Conservation (phyloP, 305 asterid species). For the Solanum hybrid region DNA sequence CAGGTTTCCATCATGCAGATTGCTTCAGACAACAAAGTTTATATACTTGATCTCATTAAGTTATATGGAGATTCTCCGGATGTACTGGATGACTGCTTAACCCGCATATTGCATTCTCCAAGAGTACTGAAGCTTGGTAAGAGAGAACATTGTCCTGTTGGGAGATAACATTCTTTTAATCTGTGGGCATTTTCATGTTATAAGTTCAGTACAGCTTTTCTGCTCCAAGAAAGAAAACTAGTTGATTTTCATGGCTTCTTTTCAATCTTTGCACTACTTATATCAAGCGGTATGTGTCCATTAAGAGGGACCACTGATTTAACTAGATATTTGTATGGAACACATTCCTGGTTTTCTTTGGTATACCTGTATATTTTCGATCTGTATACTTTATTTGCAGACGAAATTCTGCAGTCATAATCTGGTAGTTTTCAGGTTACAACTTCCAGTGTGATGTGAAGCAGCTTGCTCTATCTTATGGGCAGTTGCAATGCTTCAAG, state of each 20-base stretch:
- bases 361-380: not conserved
- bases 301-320: not conserved
- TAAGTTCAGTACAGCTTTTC: not conserved
- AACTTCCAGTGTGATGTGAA: constrained; percentile 77
- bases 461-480: constrained; percentile 77
- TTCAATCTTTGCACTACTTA: not conserved
- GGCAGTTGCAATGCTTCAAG: constrained; percentile 65
- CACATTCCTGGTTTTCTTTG: not conserved
- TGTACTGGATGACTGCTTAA: constrained; percentile 67
- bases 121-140: constrained; percentile 88
- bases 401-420: constrained; percentile 11
- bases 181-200: not conserved
- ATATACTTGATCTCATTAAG: constrained; percentile 80
- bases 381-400: not conserved
- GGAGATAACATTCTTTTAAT: not conserved
- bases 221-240: not conserved
- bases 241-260: not conserved
- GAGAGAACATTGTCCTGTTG: constrained; percentile 7
- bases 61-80: constrained; percentile 52
- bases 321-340: not conserved
- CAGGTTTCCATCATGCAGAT: constrained; percentile 99
- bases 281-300: not conserved
- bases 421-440: constrained; percentile 51
- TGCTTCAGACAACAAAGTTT: constrained; percentile 78
- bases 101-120: constrained; percentile 64